Base-by-base conservation (phyloP, 495 filamentous ascomycete species). In the Talaromyces proteolyticus region DNA sequence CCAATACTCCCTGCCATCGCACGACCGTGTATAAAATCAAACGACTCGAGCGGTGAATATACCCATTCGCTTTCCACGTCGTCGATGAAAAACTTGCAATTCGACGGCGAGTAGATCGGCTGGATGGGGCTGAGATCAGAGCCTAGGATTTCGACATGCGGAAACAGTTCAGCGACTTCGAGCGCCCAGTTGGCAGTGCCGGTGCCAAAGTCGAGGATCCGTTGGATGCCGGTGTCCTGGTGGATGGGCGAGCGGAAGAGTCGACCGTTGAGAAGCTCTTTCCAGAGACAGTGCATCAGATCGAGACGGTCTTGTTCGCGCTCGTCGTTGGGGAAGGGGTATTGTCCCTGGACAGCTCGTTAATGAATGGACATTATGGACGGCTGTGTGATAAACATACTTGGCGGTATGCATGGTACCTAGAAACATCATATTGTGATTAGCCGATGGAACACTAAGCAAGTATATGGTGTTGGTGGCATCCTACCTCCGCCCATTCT, bases 221-320 rank as follows among this genome's bases (percentile, higher is more conserved):
- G 65, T 29, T 57, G 56, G 7, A 55, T n/a, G n/a, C n/a, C 22
- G 61, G 55, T 61, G 12, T 2, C 21, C 3, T 25, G 4, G 34
- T 29, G 67, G 56, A 85, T 60, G 1, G 78, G 78, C n/a, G 80
- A 74, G 11, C 77, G 67, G 57, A 71, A 73, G 4, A 85, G 69
- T 16, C 69, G 68, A 11, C 76, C 80, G 50, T 78, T 74, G 0
- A 73, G 62, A 12, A 77, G 57, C 19, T 77, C 60, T 22, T 61
- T 64, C 56, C 73, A 78, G 55, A 85, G 73, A 47, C 80, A 76
- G 62, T 89, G 86, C 51, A 79, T 70, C 45, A 89, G 65, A 42
- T 82, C 80, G 48, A 89, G 79, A 24, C 88, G 79, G 53, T 88
- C 85, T 54, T 75, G 72, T 55, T 85, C 82, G 44, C 67, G 56